Base-by-base conservation (phyloP, 768 basidiomycete species). In the Mycena epipterygia region DNA sequence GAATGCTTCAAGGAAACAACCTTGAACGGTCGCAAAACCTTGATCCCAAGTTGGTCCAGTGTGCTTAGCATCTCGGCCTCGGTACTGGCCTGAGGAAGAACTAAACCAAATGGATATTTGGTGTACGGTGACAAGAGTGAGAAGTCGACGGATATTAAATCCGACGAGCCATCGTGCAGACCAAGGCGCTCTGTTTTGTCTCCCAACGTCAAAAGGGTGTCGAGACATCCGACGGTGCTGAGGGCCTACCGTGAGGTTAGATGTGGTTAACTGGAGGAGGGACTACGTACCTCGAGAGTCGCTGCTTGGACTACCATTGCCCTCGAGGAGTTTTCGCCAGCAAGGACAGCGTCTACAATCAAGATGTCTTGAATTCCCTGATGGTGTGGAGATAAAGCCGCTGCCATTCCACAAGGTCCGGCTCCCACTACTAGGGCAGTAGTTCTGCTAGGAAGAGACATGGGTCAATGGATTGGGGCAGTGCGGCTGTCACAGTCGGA, bases 381-480 rank as follows among this genome's bases (percentile, higher is more conserved):
- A 13, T 83, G 77, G 21, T 79, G 73, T 8, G 89, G 83, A 21
- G 87, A 82, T 19, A 88, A 74, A 27, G 87, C 88, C 51, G 82
- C 77, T 0, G 85, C 79, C 57, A 89, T 11, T 6, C 88, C 88
- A 0, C 81, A 74, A 27, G 88, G 88, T 19, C 88, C 88, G 29
- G 85, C 86, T 32, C 87, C 88, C 13, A 89, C 83, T 29, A 89
- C 81, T 58, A 88, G 83, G 32, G 88, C 76, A 29, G 83, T 83
- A 6, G 86, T 84, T 53, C 64, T 64, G 42, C 61, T 44, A 57
- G 77, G 75, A 23, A 78, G 68, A 56, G 55, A 14, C 55, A 56
- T 56, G 49, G 42, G 14, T 14, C 8, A 37, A 14, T 7, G 35
- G 14, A 7, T 37, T 7, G 14, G 35, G 35, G 8, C 8, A 6